A percentile compares a stretch with the other conserved stretches of the same genome.
phyloP scores from a whole-genome alignment of 345 rosid species.

The Kernera saxatilis region DNA sequence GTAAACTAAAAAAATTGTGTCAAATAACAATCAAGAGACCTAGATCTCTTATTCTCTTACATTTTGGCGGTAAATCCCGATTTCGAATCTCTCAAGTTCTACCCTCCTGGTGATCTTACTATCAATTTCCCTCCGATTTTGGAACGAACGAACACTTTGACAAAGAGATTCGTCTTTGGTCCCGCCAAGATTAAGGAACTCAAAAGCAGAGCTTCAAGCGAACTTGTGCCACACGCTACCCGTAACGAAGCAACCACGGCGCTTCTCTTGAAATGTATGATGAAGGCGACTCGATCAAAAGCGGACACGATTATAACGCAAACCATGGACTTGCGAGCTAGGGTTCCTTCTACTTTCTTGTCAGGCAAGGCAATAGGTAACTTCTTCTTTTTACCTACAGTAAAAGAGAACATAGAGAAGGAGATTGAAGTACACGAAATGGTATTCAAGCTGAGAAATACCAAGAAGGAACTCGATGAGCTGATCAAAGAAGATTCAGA shows the following conservation, averaged over 20 bases:
- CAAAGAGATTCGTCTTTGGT: conserved; percentile 10
- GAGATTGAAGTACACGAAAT: not conserved
- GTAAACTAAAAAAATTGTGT: too few relatives aligned
- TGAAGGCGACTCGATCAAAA: not conserved
- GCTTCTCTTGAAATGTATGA: conserved; percentile 18
- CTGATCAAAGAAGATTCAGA: not conserved
- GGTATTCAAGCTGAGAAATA: not conserved
- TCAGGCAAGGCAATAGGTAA: conserved; percentile 22
- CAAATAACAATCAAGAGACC: too few relatives aligned
- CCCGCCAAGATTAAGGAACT: conserved; percentile 15
- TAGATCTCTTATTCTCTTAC: too few relatives aligned
- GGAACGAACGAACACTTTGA: not conserved
- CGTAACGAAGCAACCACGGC: conserved; percentile 24
- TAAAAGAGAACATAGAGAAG: not conserved
- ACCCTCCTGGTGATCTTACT: too few relatives aligned
- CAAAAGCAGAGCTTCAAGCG: conserved; percentile 4
- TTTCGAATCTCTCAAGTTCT: too few relatives aligned
- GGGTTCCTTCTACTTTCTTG: not conserved
- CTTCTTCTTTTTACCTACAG: not conserved
- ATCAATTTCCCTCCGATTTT: too few relatives aligned
- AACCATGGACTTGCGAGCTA: conserved; percentile 30
- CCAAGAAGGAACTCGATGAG: not conserved
- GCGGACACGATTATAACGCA: not conserved
- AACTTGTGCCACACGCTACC: conserved; percentile 7
- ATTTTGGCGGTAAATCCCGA: too few relatives aligned